Conservation (phyloP, 75 land plant genomes). For the Chamaecyparis obtusa region DNA sequence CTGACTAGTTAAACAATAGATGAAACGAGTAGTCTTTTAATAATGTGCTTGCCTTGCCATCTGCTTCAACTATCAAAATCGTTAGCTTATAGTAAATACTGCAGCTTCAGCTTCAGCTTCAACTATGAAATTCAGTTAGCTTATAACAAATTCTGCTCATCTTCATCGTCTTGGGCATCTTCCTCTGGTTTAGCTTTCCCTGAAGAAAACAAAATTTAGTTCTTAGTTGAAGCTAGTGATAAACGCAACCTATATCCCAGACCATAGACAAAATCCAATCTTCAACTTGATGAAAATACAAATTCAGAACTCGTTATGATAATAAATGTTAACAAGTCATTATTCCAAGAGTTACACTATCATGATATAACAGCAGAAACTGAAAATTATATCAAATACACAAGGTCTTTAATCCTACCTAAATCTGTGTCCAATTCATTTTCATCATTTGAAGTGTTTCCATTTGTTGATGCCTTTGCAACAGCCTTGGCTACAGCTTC, state of each 20-base stretch:
- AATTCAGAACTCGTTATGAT: neutral
- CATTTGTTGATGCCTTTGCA: conserved; percentile 28
- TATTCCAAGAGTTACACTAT: neutral
- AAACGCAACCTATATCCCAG: no score
- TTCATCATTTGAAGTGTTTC: neutral
- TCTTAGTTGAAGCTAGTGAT: no score
- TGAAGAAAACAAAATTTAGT: neutral
- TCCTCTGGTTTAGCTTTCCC: neutral
- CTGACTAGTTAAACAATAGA: neutral
- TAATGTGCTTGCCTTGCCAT: neutral
- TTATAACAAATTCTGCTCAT: neutral
- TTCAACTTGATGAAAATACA: neutral
- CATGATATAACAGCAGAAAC: neutral
- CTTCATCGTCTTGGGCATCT: neutral
- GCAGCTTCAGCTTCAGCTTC: neutral
- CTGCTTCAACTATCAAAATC: neutral
- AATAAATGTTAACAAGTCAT: neutral
- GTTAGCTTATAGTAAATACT: neutral
- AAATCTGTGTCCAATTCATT: neutral
- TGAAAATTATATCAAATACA: neutral
- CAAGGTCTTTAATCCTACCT: neutral
- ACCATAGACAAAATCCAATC: neutral
- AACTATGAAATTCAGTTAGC: neutral
- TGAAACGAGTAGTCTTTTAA: neutral
- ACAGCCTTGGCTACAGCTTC: conserved; percentile 70